These are phyloP conservation scores for Warburgia ugandensis DNA, from an alignment of 164 flowering plant genomes.

Conservation along the genomic window DNA sequence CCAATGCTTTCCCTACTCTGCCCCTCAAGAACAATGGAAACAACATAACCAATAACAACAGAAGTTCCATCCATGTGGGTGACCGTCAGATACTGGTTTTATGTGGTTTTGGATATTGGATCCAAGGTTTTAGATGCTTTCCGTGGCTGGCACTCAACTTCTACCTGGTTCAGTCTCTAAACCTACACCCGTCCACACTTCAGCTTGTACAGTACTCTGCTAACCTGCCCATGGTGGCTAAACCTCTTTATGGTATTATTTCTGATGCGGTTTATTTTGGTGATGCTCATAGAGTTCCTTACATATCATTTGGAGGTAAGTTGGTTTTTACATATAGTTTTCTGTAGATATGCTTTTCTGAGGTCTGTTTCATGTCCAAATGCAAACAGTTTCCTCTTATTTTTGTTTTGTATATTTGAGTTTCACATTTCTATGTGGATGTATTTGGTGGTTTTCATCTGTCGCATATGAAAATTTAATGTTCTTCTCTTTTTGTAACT, in stretches of 20 bases:
- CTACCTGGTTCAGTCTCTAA: constrained; percentile 63
- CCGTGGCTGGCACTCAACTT: constrained; percentile 89
- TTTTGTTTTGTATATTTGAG: no score
- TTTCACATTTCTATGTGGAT: no score
- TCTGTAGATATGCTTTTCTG: neutral
- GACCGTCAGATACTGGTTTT: constrained; percentile 37
- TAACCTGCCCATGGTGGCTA: constrained; percentile 89
- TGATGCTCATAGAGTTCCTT: constrained; percentile 79
- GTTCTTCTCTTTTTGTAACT: neutral
- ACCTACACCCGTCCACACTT: constrained; percentile 56
- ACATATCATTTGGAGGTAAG: constrained; percentile 83
- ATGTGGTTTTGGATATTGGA: constrained; percentile 89
- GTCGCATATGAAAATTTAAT: no score
- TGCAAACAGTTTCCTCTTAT: no score
- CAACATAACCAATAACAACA: constrained; percentile 18
- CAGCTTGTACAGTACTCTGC: constrained; percentile 75
- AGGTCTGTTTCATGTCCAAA: no score
- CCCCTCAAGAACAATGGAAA: constrained; percentile 6
- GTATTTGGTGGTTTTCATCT: no score
- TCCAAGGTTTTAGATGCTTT: constrained; percentile 91
- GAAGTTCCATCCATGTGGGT: constrained; percentile 25
- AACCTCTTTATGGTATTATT: constrained; percentile 76
- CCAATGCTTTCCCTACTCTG: constrained; percentile 2
- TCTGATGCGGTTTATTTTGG: constrained; percentile 84
- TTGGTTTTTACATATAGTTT: neutral